Conservation (phyloP, 139 green algal species). For the Chlorella sp. region DNA sequence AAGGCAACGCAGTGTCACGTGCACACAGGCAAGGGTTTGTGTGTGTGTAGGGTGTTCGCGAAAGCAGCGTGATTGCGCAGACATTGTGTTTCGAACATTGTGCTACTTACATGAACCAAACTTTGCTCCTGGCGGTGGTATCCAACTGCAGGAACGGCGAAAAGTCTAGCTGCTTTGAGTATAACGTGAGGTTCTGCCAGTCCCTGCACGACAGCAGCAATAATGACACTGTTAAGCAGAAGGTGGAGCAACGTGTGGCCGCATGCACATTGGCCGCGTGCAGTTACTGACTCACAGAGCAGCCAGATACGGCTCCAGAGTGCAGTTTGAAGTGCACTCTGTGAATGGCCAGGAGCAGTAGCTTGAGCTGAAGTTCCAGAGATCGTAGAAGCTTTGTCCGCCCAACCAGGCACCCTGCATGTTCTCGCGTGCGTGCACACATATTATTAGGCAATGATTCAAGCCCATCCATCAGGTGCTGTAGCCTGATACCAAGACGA, state of each 20-base stretch:
- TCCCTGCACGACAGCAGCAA: conserved; percentile 1
- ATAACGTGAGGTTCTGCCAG: conserved; percentile 5
- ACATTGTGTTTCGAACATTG: neutral
- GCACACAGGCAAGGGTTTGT: neutral
- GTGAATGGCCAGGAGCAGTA: conserved; percentile 1
- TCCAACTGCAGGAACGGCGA: neutral
- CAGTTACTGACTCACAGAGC: neutral
- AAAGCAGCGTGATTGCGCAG: neutral
- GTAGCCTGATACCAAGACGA: too few species aligned
- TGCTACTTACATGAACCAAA: conserved; percentile 8
- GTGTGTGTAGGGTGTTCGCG: neutral
- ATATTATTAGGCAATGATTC: neutral
- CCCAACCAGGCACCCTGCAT: neutral
- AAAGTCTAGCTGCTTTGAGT: conserved; percentile 1
- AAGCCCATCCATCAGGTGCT: too few species aligned
- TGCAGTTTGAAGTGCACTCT: neutral
- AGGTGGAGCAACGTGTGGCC: neutral
- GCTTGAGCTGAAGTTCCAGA: neutral
- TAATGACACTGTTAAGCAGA: neutral
- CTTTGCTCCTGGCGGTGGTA: neutral
- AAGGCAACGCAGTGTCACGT: neutral
- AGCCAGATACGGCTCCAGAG: neutral
- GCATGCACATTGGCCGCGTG: neutral
- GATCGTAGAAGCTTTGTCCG: neutral
- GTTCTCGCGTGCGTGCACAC: too few species aligned